These are phyloP conservation scores for Moesziomyces antarcticus DNA, from an alignment of 1,284 basidiomycete genomes.

Conservation along the genomic window DNA sequence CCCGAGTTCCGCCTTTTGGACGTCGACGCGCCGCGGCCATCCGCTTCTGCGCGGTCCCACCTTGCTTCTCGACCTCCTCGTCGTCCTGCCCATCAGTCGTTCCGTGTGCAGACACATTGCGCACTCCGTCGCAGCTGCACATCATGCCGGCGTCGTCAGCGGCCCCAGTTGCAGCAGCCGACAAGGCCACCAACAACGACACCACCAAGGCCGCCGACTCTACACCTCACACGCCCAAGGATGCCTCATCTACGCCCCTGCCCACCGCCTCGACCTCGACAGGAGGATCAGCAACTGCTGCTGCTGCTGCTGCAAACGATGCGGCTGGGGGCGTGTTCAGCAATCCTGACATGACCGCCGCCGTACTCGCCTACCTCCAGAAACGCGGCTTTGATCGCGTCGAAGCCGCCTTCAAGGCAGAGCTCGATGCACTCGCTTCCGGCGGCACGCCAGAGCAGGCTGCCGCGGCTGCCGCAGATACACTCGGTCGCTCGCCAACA, in stretches of 20 bases:
- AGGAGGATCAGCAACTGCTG: too few relatives aligned
- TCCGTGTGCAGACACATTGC: too few relatives aligned
- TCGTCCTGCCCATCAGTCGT: too few relatives aligned
- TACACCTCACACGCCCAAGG: slow-evolving; percentile 28
- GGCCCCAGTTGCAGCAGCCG: slow-evolving; percentile 26
- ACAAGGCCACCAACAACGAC: slow-evolving; percentile 11
- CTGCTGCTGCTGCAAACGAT: slow-evolving; percentile 16
- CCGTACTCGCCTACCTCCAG: slow-evolving; percentile 74
- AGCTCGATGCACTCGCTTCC: slow-evolving; percentile 71
- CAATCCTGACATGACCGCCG: slow-evolving; percentile 45
- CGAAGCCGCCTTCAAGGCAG: slow-evolving; percentile 78
- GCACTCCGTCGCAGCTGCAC: too few relatives aligned
- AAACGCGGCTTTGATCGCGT: slow-evolving; percentile 82
- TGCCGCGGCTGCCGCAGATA: slow-evolving; percentile 44
- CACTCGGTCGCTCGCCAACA: slow-evolving; percentile 71
- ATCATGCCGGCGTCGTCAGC: slow-evolving; percentile 18
- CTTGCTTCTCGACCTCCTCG: too few relatives aligned
- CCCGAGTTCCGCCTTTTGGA: too few relatives aligned
- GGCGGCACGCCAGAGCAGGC: slow-evolving; percentile 47
- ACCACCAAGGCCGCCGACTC: slow-evolving; percentile 16
- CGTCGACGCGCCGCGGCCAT: too few relatives aligned
- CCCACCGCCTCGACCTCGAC: slow-evolving; percentile 12
- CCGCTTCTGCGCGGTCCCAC: too few relatives aligned
- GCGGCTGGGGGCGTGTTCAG: slow-evolving; percentile 36
- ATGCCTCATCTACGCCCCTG: slow-evolving; percentile 14